Percentiles rank a stretch among this genome's conserved stretches.
Conservation (phyloP, 495 filamentous ascomycete genomes). For the Chaetomidium leptoderma region DNA sequence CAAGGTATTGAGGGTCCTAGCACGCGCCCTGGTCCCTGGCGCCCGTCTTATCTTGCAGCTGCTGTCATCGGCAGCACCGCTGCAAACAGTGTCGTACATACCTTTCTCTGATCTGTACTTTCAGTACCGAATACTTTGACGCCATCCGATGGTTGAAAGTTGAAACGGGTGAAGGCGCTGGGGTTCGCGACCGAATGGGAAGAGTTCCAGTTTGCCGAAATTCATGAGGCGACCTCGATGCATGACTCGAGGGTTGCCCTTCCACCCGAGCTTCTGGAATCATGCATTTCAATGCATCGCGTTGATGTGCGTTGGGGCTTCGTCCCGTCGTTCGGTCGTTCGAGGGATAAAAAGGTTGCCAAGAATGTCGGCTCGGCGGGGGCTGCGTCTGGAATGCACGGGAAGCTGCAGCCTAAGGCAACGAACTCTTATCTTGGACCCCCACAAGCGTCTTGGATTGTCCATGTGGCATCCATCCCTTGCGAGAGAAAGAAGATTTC, state of each 20-base stretch:
- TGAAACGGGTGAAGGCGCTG: background rate
- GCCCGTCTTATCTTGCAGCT: slow-evolving; percentile 8
- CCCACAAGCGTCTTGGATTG: slow-evolving; percentile 27
- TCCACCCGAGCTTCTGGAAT: slow-evolving; percentile 2
- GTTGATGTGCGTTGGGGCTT: background rate
- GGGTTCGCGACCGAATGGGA: slow-evolving; percentile 15
- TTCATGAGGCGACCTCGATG: background rate
- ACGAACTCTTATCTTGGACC: slow-evolving; percentile 35
- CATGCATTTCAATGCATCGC: background rate
- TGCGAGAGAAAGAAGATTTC: slow-evolving; percentile 29
- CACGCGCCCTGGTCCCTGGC: background rate
- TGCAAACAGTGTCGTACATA: background rate
- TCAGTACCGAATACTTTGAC: too few species aligned
- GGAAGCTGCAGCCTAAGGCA: slow-evolving; percentile 18
- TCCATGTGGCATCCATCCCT: slow-evolving; percentile 33
- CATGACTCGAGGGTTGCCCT: background rate
- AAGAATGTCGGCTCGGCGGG: slow-evolving; percentile 21
- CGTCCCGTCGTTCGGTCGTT: background rate
- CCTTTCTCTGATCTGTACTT: too few species aligned
- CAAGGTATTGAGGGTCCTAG: background rate
- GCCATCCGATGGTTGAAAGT: too few species aligned
- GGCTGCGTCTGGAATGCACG: slow-evolving; percentile 13
- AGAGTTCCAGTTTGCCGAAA: slow-evolving; percentile 7
- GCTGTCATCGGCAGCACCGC: background rate
- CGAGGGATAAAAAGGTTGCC: background rate